Evolutionary conservation across 352 stramenopile genomes (phyloP).

Genomic region (Phytophthora pseudosyringae): DNA sequence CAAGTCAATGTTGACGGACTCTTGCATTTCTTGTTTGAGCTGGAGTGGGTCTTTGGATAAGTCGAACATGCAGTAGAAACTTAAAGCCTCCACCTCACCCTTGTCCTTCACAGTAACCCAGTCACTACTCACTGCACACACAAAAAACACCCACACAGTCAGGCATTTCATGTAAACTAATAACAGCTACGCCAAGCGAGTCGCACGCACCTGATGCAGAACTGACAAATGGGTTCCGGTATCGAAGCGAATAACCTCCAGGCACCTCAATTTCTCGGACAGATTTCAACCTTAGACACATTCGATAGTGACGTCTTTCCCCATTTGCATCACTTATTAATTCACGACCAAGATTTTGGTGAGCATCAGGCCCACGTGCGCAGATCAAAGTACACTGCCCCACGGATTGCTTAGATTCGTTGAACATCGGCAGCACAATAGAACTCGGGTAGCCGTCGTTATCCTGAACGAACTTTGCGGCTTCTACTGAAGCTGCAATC

Average conservation of each 20-base stretch:
- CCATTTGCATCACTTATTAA: conserved; percentile 11
- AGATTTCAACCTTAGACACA: conserved; percentile 52
- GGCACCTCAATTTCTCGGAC: conserved; percentile 36
- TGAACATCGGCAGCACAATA: conserved; percentile 24
- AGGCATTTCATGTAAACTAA: background rate
- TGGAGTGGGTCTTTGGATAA: conserved; percentile 35
- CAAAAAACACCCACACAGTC: background rate
- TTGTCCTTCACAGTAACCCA: conserved; percentile 45
- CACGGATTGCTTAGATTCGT: conserved; percentile 19
- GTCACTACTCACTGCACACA: conserved; percentile 45
- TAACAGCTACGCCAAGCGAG: background rate
- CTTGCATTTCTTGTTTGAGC: conserved; percentile 61
- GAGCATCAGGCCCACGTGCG: conserved; percentile 4
- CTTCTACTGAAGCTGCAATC: conserved; percentile 21
- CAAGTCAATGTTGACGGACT: conserved; percentile 49
- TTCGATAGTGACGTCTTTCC: conserved; percentile 31
- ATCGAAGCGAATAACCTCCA: conserved; percentile 41
- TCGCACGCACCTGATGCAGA: conserved; percentile 38
- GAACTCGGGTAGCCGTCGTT: conserved; percentile 15
- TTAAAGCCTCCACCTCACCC: conserved; percentile 37
- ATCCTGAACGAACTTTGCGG: conserved; percentile 11
- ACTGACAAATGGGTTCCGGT: conserved; percentile 47
- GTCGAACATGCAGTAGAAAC: conserved; percentile 59
- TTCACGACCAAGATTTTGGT: conserved; percentile 6
- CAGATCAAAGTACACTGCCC: conserved; percentile 29